Base-by-base conservation (phyloP, 2,329 filamentous ascomycete genomes). In the Oidium heveae region DNA sequence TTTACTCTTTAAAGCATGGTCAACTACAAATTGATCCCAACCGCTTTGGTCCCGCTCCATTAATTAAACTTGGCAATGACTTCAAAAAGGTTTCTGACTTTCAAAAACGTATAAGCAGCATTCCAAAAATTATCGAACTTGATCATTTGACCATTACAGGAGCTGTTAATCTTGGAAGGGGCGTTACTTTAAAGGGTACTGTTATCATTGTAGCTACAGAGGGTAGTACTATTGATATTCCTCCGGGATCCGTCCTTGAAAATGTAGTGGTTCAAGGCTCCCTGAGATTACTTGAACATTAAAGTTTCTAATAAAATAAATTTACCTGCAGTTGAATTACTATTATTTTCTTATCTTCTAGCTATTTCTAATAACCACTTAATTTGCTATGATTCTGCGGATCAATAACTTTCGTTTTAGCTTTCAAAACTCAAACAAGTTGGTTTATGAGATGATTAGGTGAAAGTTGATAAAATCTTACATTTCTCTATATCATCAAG, bases 41-140 rank as follows among this genome's bases (percentile, higher is more conserved):
- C 74, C 86, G 91, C 62, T 96, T 98, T 70, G 91, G 91, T 61
- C 88, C 91, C 62, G 89, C 91, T 52, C 91, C 91, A 56, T 77
- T 98, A 62, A 98, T 98, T 77, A 98, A 98, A 83, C 84, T 98
- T 55, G 91, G 91, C 63, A 81, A 80, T 65, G 91, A 98, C 76
- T 98, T 98, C 80, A 98, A 98, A 84, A 98, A 98, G 81, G 91
- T 98, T 41, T 96, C 89, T 1, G 91, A 87, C 74, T 93, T 93
- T 77, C 82, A 87, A 73, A 82, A 86, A 70, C 82, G 82, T 67
- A 88, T 93, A 62, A 76, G 83, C 12, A 86, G 82, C 59, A 93
- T 93, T 64, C 86, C 86, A 66, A 88, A 86, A 76, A 88, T 93
- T 63, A 79, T 91, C 61, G 86, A 93, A 73, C 78, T 91, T 52